phyloP scores from a whole-genome alignment of 768 basidiomycete species.

The Pleurotus salmoneostramineus region DNA sequence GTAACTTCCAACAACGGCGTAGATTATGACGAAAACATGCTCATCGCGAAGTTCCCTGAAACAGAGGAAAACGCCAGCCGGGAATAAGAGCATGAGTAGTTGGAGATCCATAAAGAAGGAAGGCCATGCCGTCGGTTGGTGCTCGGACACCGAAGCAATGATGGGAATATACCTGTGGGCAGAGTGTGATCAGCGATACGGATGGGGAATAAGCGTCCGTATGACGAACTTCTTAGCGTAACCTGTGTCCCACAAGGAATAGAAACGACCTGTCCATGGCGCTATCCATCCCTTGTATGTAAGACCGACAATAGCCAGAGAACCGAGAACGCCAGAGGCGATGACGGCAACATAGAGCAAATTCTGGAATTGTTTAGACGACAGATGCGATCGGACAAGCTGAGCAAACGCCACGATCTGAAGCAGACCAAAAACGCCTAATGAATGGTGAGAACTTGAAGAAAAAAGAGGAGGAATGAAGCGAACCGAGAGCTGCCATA shows the following conservation, averaged over 20 bases:
- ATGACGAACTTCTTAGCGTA: constrained; percentile 89
- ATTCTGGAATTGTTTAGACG: constrained; percentile 87
- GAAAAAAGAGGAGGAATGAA: not conserved
- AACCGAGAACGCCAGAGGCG: constrained; percentile 65
- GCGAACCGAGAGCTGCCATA: constrained; percentile 92
- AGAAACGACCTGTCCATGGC: constrained; percentile 99
- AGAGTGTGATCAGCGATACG: constrained; percentile 10
- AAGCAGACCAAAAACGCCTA: constrained; percentile 92
- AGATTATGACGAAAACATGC: constrained; percentile 98
- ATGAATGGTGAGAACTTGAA: constrained; percentile 10
- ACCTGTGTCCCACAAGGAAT: constrained; percentile 98
- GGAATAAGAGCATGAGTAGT: constrained; percentile 97
- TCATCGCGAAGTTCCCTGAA: constrained; percentile 95
- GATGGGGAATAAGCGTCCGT: constrained; percentile 1
- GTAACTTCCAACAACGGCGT: constrained; percentile 93
- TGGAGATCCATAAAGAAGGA: constrained; percentile 99
- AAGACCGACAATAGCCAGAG: constrained; percentile 68
- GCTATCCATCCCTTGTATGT: constrained; percentile 96
- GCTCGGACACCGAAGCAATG: constrained; percentile 98
- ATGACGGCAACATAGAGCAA: constrained; percentile 72
- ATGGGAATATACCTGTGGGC: constrained; percentile 81
- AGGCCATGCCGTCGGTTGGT: constrained; percentile 99
- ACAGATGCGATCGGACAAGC: constrained; percentile 84
- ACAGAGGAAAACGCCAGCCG: constrained; percentile 90
- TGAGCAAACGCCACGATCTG: constrained; percentile 95